These are phyloP conservation scores for Telfairia occidentalis DNA, from an alignment of 331 rosid genomes.

Conservation along the genomic window DNA sequence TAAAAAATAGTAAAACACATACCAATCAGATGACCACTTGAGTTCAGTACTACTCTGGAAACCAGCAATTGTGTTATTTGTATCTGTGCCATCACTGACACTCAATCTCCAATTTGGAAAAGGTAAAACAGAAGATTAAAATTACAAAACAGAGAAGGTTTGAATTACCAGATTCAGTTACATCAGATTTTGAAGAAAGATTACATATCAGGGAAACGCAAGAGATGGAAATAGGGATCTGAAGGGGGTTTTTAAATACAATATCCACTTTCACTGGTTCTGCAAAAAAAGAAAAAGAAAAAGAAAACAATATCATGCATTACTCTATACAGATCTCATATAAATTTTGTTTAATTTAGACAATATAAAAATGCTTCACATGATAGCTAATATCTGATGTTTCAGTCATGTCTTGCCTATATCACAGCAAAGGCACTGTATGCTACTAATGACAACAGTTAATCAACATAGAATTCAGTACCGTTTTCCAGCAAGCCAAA, in stretches of 20 bases:
- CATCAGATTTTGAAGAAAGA: constrained; percentile 46
- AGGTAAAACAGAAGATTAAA: not conserved
- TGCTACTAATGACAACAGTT: not conserved
- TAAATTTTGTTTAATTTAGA: not conserved
- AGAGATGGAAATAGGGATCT: constrained; percentile 64
- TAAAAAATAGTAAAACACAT: not conserved
- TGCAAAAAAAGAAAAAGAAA: constrained; percentile 21
- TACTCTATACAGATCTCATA: not conserved
- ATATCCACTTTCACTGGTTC: constrained; percentile 78
- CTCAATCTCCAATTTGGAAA: constrained; percentile 12
- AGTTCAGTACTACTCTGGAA: constrained; percentile 24
- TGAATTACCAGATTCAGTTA: constrained; percentile 35
- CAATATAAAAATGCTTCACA: not conserved
- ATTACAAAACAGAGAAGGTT: constrained; percentile 5
- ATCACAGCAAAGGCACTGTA: not conserved
- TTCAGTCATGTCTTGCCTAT: not conserved
- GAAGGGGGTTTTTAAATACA: constrained; percentile 77
- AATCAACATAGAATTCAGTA: not conserved
- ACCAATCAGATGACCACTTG: constrained; percentile 29
- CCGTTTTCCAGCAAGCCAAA: not conserved
- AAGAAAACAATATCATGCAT: not conserved
- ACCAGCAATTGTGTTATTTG: constrained; percentile 24
- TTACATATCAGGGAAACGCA: constrained; percentile 62
- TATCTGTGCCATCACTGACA: constrained; percentile 40
- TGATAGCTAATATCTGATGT: not conserved